Percentiles rank a stretch among this genome's conserved stretches.
Evolutionary conservation across 2,329 filamentous ascomycete species (phyloP).

Genomic region (Phoma sp.): DNA sequence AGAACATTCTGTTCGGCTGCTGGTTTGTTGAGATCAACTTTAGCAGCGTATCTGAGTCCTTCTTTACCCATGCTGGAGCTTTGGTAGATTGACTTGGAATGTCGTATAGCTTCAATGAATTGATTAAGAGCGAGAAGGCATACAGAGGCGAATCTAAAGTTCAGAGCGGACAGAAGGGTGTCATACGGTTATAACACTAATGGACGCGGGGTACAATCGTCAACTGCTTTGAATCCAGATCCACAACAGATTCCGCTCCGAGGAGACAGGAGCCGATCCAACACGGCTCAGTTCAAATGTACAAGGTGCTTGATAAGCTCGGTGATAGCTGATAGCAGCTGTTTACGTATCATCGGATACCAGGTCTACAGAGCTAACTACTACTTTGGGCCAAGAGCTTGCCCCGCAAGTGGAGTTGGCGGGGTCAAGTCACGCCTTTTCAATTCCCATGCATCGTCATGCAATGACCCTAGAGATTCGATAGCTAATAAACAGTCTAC

Average conservation of each 20-base stretch:
- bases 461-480: slow-evolving; percentile 18
- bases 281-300: slow-evolving; percentile 13
- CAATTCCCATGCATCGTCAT: slow-evolving; percentile 29
- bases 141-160: not conserved
- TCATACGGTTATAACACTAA: slow-evolving; percentile 21
- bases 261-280: slow-evolving; percentile 12
- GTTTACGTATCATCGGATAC: slow-evolving; percentile 44
- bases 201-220: slow-evolving; percentile 30
- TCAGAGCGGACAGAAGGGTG: slow-evolving; percentile 8
- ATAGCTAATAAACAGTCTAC: slow-evolving; percentile 13
- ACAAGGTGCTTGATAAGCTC: slow-evolving; percentile 44
- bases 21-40: slow-evolving; percentile 74
- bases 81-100: not conserved
- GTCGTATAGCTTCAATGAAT: not conserved
- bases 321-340: slow-evolving; percentile 29
- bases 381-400: slow-evolving; percentile 25
- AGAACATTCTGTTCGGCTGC: slow-evolving; percentile 72
- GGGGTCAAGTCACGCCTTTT: slow-evolving; percentile 19
- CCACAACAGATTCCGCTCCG: slow-evolving; percentile 18
- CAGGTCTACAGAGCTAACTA: slow-evolving; percentile 23
- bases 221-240: slow-evolving; percentile 27
- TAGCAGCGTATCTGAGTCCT: slow-evolving; percentile 72
- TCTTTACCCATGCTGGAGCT: slow-evolving; percentile 53
- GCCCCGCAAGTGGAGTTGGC: slow-evolving; percentile 37
- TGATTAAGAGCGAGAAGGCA: not conserved